Conservation (phyloP, 202 grass and related monocot genomes). For the Cymbopogon flexuosus region DNA sequence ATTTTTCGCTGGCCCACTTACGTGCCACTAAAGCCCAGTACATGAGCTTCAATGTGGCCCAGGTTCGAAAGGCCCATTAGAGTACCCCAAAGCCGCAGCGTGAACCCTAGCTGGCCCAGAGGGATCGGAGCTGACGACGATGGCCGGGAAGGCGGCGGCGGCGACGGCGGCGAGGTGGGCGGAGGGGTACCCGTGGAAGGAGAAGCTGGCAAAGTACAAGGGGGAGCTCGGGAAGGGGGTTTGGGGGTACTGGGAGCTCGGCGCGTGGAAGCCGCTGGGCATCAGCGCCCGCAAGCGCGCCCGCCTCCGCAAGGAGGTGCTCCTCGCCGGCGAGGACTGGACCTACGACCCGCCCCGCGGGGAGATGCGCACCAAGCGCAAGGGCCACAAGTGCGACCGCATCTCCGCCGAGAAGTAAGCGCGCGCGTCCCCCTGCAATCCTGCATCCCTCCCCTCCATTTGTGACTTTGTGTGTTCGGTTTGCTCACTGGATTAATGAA, state of each 20-base stretch:
- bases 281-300: conserved; percentile 73
- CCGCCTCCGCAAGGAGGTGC: conserved; percentile 83
- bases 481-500: not conserved
- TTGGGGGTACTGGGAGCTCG: conserved; percentile 96
- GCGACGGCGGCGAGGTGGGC: conserved; percentile 36
- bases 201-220: conserved; percentile 75
- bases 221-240: conserved; percentile 71
- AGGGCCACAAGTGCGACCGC: conserved; percentile 93
- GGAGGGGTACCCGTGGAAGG: conserved; percentile 63
- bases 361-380: conserved; percentile 85
- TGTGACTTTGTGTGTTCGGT: not conserved
- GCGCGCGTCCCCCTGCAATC: conserved; percentile 3
- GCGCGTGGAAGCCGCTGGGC: conserved; percentile 83
- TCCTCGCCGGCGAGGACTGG: conserved; percentile 81
- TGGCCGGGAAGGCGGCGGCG: conserved; percentile 48
- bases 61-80: not conserved
- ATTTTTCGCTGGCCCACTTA: not conserved
- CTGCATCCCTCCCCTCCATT: not conserved
- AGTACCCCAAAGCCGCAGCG: not conserved
- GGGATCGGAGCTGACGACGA: conserved; percentile 8
- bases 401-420: conserved; percentile 83
- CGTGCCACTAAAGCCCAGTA: not conserved
- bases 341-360: conserved; percentile 68
- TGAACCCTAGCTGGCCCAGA: not conserved
- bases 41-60: not conserved